Percentiles rank a stretch among this genome's conserved stretches.
Conservation (phyloP, 2,329 filamentous ascomycete species). For the Pseudogymnoascus sp. region DNA sequence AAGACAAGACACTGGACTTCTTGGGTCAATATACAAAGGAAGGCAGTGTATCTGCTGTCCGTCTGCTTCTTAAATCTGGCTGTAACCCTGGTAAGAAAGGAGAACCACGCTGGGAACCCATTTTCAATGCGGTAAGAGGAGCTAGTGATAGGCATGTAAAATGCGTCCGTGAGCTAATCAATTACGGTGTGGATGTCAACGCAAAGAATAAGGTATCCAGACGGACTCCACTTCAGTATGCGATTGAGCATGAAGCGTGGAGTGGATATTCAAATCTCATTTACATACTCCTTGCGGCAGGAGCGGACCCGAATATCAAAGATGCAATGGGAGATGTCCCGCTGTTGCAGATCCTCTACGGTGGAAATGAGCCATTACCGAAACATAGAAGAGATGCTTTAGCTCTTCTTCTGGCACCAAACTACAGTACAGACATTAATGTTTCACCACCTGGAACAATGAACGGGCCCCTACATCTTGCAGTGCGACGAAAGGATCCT, state of each 20-base stretch:
- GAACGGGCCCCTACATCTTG: conserved; percentile 15
- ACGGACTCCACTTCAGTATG: conserved; percentile 12
- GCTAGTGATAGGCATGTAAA: conserved; percentile 12
- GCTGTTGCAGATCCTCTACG: conserved; percentile 10
- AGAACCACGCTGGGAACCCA: conserved; percentile 8
- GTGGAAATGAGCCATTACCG: conserved; percentile 5
- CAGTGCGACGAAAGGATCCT: conserved; percentile 11
- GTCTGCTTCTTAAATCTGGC: conserved; percentile 8
- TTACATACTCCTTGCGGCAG: conserved; percentile 11
- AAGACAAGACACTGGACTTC: conserved; percentile 12
- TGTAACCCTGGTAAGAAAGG: conserved; percentile 11
- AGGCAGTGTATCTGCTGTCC: background rate
- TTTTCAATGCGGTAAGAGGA: conserved; percentile 12
- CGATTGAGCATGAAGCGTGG: conserved; percentile 12
- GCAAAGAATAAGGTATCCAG: background rate
- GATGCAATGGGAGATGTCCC: conserved; percentile 8
- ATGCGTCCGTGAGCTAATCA: conserved; percentile 12
- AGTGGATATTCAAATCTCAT: conserved; percentile 12
- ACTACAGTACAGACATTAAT: conserved; percentile 5
- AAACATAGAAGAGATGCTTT: conserved; percentile 11
- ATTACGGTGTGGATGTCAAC: conserved; percentile 10
- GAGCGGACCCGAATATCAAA: conserved; percentile 12
- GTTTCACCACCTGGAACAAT: conserved; percentile 10
- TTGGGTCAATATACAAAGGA: conserved; percentile 11
- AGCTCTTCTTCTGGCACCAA: conserved; percentile 11